A percentile compares a stretch with the other conserved stretches of the same genome.
These are phyloP conservation scores for Endothia cerciana DNA, from an alignment of 2,329 filamentous ascomycete genomes.

Conservation along the genomic window DNA sequence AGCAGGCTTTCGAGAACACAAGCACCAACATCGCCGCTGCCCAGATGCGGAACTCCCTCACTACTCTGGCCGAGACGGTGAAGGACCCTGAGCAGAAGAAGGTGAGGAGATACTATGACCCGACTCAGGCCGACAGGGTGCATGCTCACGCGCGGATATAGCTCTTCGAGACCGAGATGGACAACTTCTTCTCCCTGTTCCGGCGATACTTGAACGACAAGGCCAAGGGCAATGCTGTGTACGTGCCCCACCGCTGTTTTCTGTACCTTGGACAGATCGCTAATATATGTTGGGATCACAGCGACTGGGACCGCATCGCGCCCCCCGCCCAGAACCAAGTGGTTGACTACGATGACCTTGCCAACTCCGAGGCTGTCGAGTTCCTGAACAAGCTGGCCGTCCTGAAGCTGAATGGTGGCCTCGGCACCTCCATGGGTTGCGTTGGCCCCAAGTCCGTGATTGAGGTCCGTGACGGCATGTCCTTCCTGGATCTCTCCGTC, in stretches of 20 bases:
- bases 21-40: conserved; percentile 97
- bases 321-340: conserved; percentile 93
- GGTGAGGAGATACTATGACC: conserved; percentile 57
- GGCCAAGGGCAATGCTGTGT: conserved; percentile 93
- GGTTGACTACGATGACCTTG: conserved; percentile 88
- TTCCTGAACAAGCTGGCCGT: conserved; percentile 98
- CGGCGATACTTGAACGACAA: conserved; percentile 98
- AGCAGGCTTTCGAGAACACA: conserved; percentile 97
- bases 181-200: conserved; percentile 99
- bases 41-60: conserved; percentile 98
- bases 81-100: conserved; percentile 81
- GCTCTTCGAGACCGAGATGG: conserved; percentile 99
- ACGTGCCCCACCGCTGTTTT: conserved; percentile 41
- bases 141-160: conserved; percentile 40
- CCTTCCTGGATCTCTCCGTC: conserved; percentile 97
- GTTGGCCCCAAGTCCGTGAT: conserved; percentile 99
- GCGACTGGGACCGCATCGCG: conserved; percentile 95
- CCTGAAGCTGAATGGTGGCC: conserved; percentile 98
- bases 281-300: conserved; percentile 40
- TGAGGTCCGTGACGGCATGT: conserved; percentile 99
- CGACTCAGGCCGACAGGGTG: background rate
- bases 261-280: conserved; percentile 22
- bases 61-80: conserved; percentile 88
- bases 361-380: conserved; percentile 86
- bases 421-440: conserved; percentile 99